A percentile compares a stretch with the other conserved stretches of the same genome.
Evolutionary conservation across 2,329 filamentous ascomycete genomes (phyloP).

Genomic region (Microthyrium microscopicum): DNA sequence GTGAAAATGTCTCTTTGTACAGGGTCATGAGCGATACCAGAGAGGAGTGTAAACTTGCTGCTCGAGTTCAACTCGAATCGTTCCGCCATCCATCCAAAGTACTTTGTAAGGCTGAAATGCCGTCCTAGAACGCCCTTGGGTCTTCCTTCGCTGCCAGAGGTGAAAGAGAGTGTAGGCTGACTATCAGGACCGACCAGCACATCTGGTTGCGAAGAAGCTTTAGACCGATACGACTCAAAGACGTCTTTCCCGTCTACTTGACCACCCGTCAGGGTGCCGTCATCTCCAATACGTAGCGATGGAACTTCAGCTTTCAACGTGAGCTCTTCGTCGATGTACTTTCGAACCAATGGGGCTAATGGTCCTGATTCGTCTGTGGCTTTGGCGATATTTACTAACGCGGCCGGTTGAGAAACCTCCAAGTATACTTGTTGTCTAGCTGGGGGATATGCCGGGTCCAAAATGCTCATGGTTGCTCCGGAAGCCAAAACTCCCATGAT

Average conservation of each 20-base stretch:
- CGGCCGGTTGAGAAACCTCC: conserved; percentile 58
- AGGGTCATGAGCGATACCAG: conserved; percentile 60
- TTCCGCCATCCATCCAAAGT: conserved; percentile 88
- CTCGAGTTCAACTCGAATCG: conserved; percentile 57
- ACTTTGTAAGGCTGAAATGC: conserved; percentile 72
- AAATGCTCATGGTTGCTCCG: conserved; percentile 43
- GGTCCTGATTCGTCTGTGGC: conserved; percentile 53
- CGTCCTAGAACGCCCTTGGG: conserved; percentile 80
- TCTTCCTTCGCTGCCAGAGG: conserved; percentile 53
- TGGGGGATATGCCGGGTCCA: conserved; percentile 69
- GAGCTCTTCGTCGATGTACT: conserved; percentile 58
- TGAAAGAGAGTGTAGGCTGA: conserved; percentile 50
- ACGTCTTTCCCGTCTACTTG: conserved; percentile 48
- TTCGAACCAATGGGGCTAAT: conserved; percentile 41
- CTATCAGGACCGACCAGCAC: conserved; percentile 78
- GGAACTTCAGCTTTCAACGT: conserved; percentile 59
- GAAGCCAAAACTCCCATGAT: conserved; percentile 58
- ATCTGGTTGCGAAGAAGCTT: conserved; percentile 43
- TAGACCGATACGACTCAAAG: conserved; percentile 36
- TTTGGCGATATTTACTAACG: conserved; percentile 56
- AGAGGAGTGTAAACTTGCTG: conserved; percentile 66
- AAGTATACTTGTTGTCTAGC: conserved; percentile 69
- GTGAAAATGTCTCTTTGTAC: conserved; percentile 69
- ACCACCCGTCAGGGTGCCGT: conserved; percentile 57
- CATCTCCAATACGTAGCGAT: conserved; percentile 51